Base-by-base conservation (phyloP, 768 basidiomycete species). In the Pisolithus albus region DNA sequence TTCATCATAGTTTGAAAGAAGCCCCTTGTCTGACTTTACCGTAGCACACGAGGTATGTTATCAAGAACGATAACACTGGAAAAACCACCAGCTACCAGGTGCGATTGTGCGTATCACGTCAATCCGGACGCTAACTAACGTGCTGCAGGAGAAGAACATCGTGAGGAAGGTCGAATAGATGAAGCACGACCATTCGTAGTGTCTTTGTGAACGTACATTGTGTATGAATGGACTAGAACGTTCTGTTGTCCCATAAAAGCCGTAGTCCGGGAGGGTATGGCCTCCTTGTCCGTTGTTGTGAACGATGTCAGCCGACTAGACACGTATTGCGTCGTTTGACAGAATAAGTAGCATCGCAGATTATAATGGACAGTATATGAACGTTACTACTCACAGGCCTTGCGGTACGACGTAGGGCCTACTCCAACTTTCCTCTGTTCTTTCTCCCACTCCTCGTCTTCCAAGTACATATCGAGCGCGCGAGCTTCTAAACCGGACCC, bases 391-490 rank as follows among this genome's bases (percentile, higher is more conserved):
- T 24, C 28, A 45, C 24, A 45, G 3, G 5, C 23, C 9, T 28
- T 45, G 16, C 16, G 26, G 26, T n/a, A n/a, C 4, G 43, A 30
- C 1, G 43, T 16, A 45, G 24, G 24, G 3, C 2, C n/a, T 28
- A 26, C 10, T 49, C 64, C 70, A 50, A 46, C 70, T 52, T 59
- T 68, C 46, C 68, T 65, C 55, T 73, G 64, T 38, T 52, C 51
- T 45, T 57, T 57, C 62, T 87, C 86, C 85, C 86, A 88, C 53
- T 85, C 83, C 1, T 75, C 72, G 54, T 88, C 86, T 45, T 84
- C 83, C 50, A 86, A 59, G 63, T 86, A 88, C 41, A 62, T 70
- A 51, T 75, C 75, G 26, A 84, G 69, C 0, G 84, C 86, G 4
- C 77, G 64, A 15, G 64, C 72, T 57, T 80, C 82, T 49, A 81